A percentile compares a stretch with the other conserved stretches of the same genome.
phyloP scores from a whole-genome alignment of 192 early-diverging fungal genomes.

The Rhizophagus clarus region DNA sequence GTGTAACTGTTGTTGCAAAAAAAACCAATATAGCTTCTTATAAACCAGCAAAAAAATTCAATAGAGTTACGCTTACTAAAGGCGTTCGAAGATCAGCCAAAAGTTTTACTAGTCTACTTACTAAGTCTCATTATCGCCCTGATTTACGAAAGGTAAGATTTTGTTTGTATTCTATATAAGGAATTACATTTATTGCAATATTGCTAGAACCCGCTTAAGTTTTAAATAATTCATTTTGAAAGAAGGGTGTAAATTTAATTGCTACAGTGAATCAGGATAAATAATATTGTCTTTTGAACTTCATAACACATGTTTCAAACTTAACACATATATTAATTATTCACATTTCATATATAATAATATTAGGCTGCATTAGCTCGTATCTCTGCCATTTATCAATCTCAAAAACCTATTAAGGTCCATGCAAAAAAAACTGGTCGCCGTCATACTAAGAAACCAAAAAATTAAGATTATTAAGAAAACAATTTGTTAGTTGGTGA shows the following conservation, averaged over 20 bases:
- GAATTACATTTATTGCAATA: slow-evolving; percentile 36
- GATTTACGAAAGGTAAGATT: slow-evolving; percentile 64
- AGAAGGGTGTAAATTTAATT: slow-evolving; percentile 38
- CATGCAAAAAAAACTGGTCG: slow-evolving; percentile 55
- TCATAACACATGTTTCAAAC: not conserved
- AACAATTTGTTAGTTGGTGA: too few relatives aligned
- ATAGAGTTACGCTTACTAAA: slow-evolving; percentile 61
- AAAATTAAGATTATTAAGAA: not conserved
- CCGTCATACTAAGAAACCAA: slow-evolving; percentile 21
- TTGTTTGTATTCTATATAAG: not conserved
- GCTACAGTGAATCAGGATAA: slow-evolving; percentile 1
- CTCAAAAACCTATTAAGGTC: slow-evolving; percentile 64
- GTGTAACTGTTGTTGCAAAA: slow-evolving; percentile 63
- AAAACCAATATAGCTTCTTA: slow-evolving; percentile 56
- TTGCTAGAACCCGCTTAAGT: slow-evolving; percentile 20
- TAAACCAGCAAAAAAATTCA: slow-evolving; percentile 55
- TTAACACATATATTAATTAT: not conserved
- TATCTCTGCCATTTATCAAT: slow-evolving; percentile 62
- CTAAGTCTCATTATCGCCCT: slow-evolving; percentile 65
- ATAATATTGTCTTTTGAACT: not conserved
- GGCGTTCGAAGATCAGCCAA: slow-evolving; percentile 64
- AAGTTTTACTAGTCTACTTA: slow-evolving; percentile 63
- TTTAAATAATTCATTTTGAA: slow-evolving; percentile 33
- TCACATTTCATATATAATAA: not conserved
- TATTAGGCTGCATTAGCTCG: slow-evolving; percentile 73